These are phyloP conservation scores for Fusarium sp. DNA, from an alignment of 2,329 filamentous ascomycete species.

Conservation along the genomic window DNA sequence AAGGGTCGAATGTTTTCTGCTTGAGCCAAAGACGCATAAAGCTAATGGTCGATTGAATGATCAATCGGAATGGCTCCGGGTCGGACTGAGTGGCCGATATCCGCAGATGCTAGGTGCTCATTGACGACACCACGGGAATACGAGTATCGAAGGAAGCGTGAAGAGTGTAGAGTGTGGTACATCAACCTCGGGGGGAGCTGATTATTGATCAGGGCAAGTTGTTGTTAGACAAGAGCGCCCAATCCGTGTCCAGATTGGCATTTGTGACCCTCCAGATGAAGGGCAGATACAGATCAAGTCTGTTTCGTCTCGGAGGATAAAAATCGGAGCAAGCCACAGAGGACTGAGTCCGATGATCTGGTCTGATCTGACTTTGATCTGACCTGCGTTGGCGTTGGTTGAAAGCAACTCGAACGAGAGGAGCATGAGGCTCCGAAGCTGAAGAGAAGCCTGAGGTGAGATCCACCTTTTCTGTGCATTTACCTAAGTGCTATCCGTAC, in stretches of 20 bases:
- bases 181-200: neutral
- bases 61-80: neutral
- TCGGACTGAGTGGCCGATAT: neutral
- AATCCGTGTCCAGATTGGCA: neutral
- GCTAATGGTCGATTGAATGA: neutral
- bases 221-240: constrained; percentile 23
- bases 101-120: neutral
- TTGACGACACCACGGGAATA: constrained; percentile 6
- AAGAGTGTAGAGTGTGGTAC: neutral
- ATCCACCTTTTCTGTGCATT: neutral
- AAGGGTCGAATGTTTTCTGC: neutral
- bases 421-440: constrained; percentile 3
- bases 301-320: neutral
- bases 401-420: neutral
- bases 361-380: neutral
- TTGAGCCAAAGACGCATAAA: neutral
- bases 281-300: neutral
- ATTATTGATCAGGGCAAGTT: constrained; percentile 28
- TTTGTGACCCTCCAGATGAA: neutral
- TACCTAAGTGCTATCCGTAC: neutral
- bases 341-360: neutral
- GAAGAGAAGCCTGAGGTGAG: neutral
- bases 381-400: neutral
- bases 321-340: constrained; percentile 1
- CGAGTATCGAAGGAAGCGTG: neutral